Percentiles rank a stretch among this genome's conserved stretches.
Conservation (phyloP, 148 eudicot species). For the Hydrangea macrophylla region DNA sequence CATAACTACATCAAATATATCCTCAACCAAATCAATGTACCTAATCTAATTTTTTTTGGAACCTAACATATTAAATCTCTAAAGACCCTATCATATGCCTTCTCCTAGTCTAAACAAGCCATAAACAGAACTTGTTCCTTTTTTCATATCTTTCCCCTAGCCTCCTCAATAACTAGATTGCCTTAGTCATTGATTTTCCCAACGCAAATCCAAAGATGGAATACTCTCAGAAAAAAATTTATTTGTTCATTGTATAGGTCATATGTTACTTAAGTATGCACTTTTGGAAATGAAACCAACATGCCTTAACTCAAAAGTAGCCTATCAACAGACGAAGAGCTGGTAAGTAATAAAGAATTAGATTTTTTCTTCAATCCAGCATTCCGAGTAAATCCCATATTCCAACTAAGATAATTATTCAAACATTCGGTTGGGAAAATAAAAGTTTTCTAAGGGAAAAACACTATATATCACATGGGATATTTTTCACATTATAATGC, state of each 20-base stretch:
- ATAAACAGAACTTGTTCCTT: no score
- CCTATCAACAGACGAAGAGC: background rate
- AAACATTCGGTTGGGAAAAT: background rate
- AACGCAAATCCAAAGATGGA: no score
- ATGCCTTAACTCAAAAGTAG: background rate
- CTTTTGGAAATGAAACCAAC: background rate
- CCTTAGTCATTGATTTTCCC: no score
- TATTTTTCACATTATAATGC: background rate
- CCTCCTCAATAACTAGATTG: no score
- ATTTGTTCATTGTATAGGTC: background rate
- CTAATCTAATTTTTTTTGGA: no score
- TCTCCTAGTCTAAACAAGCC: no score
- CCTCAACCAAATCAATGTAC: no score
- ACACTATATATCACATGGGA: background rate
- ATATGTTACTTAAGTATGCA: background rate
- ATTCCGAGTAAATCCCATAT: background rate
- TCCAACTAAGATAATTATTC: background rate
- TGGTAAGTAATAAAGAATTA: background rate
- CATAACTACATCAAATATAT: no score
- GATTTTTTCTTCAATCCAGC: no score
- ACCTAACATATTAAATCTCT: no score
- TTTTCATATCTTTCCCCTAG: no score
- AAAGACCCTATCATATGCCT: no score
- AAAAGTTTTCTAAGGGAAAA: background rate
- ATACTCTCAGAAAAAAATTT: background rate